Conservation (phyloP, 148 eudicot genomes). For the Persicaria tinctoria region DNA sequence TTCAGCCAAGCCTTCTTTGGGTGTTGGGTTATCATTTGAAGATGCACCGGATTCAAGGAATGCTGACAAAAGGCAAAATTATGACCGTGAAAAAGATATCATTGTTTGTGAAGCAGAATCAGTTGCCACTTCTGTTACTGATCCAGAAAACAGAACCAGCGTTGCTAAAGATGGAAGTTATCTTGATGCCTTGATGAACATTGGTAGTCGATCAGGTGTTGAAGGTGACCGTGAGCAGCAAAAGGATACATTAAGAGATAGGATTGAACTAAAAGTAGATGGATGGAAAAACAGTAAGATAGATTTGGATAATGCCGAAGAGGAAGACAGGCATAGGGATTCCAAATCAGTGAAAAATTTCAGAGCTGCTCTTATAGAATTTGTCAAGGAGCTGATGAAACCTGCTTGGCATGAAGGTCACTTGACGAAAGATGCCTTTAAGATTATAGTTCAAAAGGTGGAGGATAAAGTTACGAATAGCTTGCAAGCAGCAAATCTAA, state of each 20-base stretch:
- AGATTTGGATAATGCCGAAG: conserved; percentile 23
- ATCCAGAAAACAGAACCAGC: conserved; percentile 21
- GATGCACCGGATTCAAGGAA: conserved; percentile 16
- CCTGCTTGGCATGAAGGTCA: conserved; percentile 78
- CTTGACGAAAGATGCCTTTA: conserved; percentile 80
- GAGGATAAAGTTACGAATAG: conserved; percentile 74
- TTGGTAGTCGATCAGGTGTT: no score
- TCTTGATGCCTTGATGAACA: no score
- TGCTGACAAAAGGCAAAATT: conserved; percentile 18
- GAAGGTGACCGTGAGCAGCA: conserved; percentile 17
- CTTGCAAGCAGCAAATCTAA: conserved; percentile 41
- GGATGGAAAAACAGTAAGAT: conserved; percentile 26
- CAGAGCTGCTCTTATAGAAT: conserved; percentile 69
- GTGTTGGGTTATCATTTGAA: conserved; percentile 18
- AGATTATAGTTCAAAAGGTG: conserved; percentile 64
- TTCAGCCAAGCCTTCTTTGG: conserved; percentile 16
- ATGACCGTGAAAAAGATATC: conserved; percentile 22
- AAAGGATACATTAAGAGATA: conserved; percentile 22
- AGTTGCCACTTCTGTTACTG: conserved; percentile 31
- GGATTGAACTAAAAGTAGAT: conserved; percentile 28
- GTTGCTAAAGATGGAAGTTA: no score
- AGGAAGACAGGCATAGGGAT: conserved; percentile 30
- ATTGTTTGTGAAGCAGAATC: conserved; percentile 36
- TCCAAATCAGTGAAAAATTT: conserved; percentile 52
- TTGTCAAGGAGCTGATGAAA: conserved; percentile 70